A percentile compares a stretch with the other conserved stretches of the same genome.
These are phyloP conservation scores for Solanum etuberosum DNA, from an alignment of 257 asterid species.

Conservation along the genomic window DNA sequence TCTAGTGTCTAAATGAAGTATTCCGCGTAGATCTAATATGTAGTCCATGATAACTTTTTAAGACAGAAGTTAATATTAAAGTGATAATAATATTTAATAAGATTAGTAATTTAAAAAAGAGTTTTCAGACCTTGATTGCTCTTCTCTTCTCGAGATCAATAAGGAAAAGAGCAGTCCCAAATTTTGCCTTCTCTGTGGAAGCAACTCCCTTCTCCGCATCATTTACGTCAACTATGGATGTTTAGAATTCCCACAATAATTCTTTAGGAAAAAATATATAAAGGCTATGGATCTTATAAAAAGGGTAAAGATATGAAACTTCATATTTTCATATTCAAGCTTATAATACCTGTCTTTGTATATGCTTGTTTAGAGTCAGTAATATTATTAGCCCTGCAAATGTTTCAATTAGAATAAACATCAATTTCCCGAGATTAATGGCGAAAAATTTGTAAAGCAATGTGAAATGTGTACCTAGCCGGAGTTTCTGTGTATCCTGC, in stretches of 20 bases:
- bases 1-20: background rate
- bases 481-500: background rate
- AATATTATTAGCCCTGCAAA: constrained; percentile 6
- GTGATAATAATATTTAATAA: background rate
- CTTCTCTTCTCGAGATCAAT: constrained; percentile 70
- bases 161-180: constrained; percentile 79
- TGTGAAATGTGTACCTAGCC: background rate
- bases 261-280: background rate
- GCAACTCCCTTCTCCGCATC: constrained; percentile 44
- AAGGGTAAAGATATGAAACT: background rate
- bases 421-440: background rate
- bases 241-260: background rate
- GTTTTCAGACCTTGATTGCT: constrained; percentile 66
- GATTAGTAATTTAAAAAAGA: background rate
- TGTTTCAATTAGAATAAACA: background rate
- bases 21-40: background rate
- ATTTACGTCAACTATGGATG: constrained; percentile 1
- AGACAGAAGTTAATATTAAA: background rate
- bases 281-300: background rate
- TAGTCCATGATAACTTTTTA: background rate
- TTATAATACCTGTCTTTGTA: background rate
- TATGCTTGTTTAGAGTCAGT: background rate
- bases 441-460: background rate
- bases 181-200: constrained; percentile 32
- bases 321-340: background rate